phyloP scores from a whole-genome alignment of 257 asterid genomes.

The Coffea eugenioides region DNA sequence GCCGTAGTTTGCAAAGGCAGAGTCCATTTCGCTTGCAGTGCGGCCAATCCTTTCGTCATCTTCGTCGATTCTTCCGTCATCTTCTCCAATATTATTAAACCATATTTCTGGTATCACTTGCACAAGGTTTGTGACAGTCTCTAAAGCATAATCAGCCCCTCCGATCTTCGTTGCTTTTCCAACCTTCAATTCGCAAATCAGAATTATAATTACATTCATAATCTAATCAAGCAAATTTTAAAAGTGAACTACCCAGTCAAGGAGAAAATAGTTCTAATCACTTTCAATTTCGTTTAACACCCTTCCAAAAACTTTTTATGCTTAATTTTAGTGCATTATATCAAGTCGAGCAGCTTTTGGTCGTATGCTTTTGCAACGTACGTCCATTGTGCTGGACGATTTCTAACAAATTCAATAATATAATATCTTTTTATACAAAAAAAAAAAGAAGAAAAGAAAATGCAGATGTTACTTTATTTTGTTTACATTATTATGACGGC shows the following conservation, averaged over 20 bases:
- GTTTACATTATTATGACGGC: too few relatives aligned
- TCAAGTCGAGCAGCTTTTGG: too few relatives aligned
- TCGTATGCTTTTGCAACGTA: too few relatives aligned
- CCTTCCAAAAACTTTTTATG: background rate
- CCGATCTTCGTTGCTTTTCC: slow-evolving; percentile 55
- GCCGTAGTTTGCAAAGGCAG: slow-evolving; percentile 44
- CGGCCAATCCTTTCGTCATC: slow-evolving; percentile 26
- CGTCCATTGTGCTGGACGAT: too few relatives aligned
- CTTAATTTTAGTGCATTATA: too few relatives aligned
- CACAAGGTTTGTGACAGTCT: slow-evolving; percentile 42
- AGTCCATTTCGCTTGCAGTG: slow-evolving; percentile 50
- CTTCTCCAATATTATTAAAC: slow-evolving; percentile 26
- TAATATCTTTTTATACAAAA: too few relatives aligned
- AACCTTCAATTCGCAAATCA: slow-evolving; percentile 36
- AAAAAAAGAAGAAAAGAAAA: too few relatives aligned
- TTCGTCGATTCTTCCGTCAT: background rate
- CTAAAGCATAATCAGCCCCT: slow-evolving; percentile 76
- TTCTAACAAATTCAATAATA: too few relatives aligned
- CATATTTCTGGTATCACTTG: slow-evolving; percentile 74
- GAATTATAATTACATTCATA: background rate
- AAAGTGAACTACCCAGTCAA: too few relatives aligned
- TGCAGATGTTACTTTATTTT: too few relatives aligned
- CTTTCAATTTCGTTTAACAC: background rate
- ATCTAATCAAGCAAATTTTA: background rate
- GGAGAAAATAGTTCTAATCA: background rate